Percentiles rank a stretch among this genome's conserved stretches.
Conservation (phyloP, 208 protist species). For the Trypanosoma scelopori region DNA sequence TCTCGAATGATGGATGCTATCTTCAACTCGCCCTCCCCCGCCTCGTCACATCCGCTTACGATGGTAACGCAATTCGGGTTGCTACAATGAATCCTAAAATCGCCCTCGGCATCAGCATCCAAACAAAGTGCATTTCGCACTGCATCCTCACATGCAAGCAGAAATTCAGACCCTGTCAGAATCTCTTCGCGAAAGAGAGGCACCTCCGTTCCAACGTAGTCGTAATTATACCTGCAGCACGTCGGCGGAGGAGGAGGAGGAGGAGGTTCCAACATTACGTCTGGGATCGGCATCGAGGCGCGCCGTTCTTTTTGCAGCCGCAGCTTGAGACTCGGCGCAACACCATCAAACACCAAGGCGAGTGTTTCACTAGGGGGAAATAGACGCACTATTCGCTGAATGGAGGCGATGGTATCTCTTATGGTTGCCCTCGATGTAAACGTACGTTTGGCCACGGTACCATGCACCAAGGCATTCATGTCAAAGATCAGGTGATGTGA, state of each 20-base stretch:
- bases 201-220: constrained; percentile 40
- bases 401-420: constrained; percentile 25
- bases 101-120: neutral
- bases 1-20: constrained; percentile 55
- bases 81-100: neutral
- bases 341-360: constrained; percentile 75
- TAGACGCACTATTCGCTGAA: constrained; percentile 40
- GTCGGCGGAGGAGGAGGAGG: neutral
- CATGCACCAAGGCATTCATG: constrained; percentile 85
- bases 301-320: constrained; percentile 68
- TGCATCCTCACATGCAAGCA: constrained; percentile 64
- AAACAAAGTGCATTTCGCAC: constrained; percentile 30
- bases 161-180: constrained; percentile 65
- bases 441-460: constrained; percentile 25
- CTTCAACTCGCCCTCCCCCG: constrained; percentile 86
- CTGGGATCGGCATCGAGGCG: constrained; percentile 4
- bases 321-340: constrained; percentile 72
- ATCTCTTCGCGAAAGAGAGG: constrained; percentile 64
- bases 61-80: constrained; percentile 7
- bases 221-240: constrained; percentile 39
- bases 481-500: constrained; percentile 76
- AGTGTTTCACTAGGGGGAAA: constrained; percentile 47
- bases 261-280: neutral
- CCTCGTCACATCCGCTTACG: constrained; percentile 47
- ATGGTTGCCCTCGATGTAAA: constrained; percentile 43